Evolutionary conservation across 768 basidiomycete genomes (phyloP), one percentile per base, ranked within the genome.

Genomic region (Suillus subluteus): DNA sequence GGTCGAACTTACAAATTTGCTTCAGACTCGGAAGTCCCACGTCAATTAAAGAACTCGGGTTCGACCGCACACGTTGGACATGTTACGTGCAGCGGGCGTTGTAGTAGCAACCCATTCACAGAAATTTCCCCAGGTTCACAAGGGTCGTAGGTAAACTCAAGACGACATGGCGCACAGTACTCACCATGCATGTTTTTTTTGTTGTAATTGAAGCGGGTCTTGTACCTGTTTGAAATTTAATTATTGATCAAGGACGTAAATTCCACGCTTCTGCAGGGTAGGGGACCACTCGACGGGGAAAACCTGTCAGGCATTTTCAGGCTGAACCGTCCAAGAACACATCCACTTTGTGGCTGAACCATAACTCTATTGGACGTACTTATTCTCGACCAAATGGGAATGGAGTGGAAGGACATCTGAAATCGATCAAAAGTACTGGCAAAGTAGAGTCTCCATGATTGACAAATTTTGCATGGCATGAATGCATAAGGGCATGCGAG

Each of bases 401-500:
- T 41, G 26, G 16, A 40, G 26, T 26, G 40, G 8, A 40, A 26
- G 26, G 6, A n/a, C 13, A 32, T 38, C 21, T 37, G 37, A 58
- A 38, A 37, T 23, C 13, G 30, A 55, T 55, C 54, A 32, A 11
- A 55, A 55, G 18, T 55, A 35, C 21, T 35, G 12, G 35, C 21
- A 38, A 58, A 58, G 56, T 41, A 38, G 9, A 30, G 13, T 59
- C 18, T 59, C 58, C 40, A 61, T 58, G 58, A 58, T n/a, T 58
- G 58, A 23, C n/a, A 58, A 38, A 52, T 66, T 66, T 38, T 9
- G 37, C 7, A 54, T n/a, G 44, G 37, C 65, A 66, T 66, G 65
- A 37, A 50, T 37, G 46, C 65, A 69, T 68, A 67, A 61, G 41
- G 50, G 62, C 70, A 71, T 67, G 61, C 62, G 65, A 40, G 26